phyloP scores from a whole-genome alignment of 2,329 filamentous ascomycete genomes.

The Fusarium albosuccineum region DNA sequence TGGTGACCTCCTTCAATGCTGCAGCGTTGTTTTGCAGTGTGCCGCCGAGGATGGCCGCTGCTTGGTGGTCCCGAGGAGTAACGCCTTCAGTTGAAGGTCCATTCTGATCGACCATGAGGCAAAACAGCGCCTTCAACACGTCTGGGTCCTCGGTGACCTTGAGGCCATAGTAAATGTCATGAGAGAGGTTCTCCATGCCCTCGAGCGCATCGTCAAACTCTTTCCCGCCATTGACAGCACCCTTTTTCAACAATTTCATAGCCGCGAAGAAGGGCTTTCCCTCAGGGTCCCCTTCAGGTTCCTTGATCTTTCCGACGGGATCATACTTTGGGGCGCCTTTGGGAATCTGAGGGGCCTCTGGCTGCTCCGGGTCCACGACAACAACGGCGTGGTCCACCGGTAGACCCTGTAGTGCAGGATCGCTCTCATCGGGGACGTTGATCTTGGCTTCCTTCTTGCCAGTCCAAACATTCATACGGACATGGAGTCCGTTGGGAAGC shows the following conservation, averaged over 20 bases:
- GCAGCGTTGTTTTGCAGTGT: conserved; percentile 75
- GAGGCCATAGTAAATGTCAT: conserved; percentile 78
- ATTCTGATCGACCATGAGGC: conserved; percentile 60
- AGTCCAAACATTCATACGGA: conserved; percentile 74
- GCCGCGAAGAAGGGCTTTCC: conserved; percentile 55
- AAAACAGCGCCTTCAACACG: conserved; percentile 68
- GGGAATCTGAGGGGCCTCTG: conserved; percentile 54
- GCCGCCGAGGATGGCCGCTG: conserved; percentile 69
- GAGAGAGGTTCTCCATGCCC: conserved; percentile 72
- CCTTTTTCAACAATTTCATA: conserved; percentile 63
- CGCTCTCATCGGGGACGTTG: conserved; percentile 68
- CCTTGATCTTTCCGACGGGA: conserved; percentile 67
- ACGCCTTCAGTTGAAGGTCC: conserved; percentile 40
- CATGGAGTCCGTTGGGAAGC: conserved; percentile 73
- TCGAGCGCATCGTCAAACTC: conserved; percentile 65
- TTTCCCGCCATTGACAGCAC: conserved; percentile 48
- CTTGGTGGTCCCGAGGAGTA: conserved; percentile 62
- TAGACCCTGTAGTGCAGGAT: conserved; percentile 62
- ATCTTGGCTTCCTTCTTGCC: conserved; percentile 76
- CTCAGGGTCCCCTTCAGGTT: conserved; percentile 56
- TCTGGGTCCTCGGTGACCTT: conserved; percentile 70
- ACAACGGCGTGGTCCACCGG: conserved; percentile 67
- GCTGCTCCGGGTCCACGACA: conserved; percentile 63
- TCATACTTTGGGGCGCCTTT: conserved; percentile 69
- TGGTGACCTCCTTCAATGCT: conserved; percentile 65